Evolutionary conservation across 2,329 filamentous ascomycete genomes (phyloP), one percentile per base, ranked within the genome.

Genomic region (Epichloe coenophiala): DNA sequence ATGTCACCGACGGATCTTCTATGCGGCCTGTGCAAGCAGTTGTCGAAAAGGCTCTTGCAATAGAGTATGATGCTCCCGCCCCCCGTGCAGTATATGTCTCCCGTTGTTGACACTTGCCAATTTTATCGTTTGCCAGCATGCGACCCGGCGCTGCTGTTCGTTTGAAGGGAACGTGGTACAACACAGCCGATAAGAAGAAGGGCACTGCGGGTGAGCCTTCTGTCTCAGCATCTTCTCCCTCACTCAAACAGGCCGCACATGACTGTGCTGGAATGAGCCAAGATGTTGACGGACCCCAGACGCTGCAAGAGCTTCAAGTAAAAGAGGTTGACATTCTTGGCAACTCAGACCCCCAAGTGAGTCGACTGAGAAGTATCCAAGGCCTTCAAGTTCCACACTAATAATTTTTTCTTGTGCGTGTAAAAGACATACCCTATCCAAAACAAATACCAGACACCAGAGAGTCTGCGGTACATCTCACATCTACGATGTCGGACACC

Each of bases 371-470:
- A 27, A 41, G 15, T 19, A 37, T 27, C 12, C 12, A 31, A 6
- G 19, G 23, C 15, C 35, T 33, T 46, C 53, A 21, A 17, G 44
- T 17, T 38, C 43, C 45, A 31, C 40, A 46, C 55, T 53, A 54
- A n/a, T n/a, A n/a, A 55, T 17, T 17, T 48, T 51, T n/a, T 55
- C 48, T 50, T 13, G 27, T 27, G 17, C 44, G 53, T 51, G 31
- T 61, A 43, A 53, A 96, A 97, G 86, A 86, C 83, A 55, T 95
- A 88, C 63, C 93, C 93, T 3, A 80, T 98, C 23, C 93, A 98
- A 68, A 95, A 95, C 68, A 97, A 97, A 69, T 95, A 93, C 59
- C 90, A 96, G 59, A 88, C 84, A 5, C 74, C 85, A 47, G 91
- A 97, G 63, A 97, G 85, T 65, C 78, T 98, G 54, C 85, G 93